These are phyloP conservation scores for Phytophthora pini DNA, from an alignment of 352 stramenopile genomes.

Conservation along the genomic window DNA sequence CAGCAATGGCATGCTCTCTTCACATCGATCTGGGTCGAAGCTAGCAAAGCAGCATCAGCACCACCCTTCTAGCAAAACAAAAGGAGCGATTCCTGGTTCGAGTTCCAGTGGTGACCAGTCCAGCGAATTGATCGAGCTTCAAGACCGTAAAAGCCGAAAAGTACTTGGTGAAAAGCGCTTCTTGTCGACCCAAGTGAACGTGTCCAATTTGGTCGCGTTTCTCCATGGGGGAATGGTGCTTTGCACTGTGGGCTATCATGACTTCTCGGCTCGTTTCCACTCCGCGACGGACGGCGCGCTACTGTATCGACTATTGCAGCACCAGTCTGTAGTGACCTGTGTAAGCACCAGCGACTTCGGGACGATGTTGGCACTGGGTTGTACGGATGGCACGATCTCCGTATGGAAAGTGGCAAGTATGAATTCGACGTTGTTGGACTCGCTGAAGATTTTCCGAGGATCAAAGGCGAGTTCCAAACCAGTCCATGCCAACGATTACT, in stretches of 20 bases:
- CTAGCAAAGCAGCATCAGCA: conserved; percentile 56
- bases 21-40: conserved; percentile 68
- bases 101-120: conserved; percentile 29
- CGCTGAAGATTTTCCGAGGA: conserved; percentile 79
- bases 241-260: conserved; percentile 74
- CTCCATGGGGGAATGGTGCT: conserved; percentile 61
- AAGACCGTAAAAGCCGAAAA: conserved; percentile 73
- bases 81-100: conserved; percentile 7
- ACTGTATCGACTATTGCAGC: conserved; percentile 75
- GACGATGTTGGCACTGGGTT: conserved; percentile 60
- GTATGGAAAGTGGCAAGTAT: conserved; percentile 79
- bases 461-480: conserved; percentile 55
- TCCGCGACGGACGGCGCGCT: conserved; percentile 72
- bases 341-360: conserved; percentile 56
- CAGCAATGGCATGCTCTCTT: conserved; percentile 70
- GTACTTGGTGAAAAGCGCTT: conserved; percentile 58
- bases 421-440: conserved; percentile 74
- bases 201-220: conserved; percentile 50
- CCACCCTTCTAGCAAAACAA: conserved; percentile 22
- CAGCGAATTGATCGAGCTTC: conserved; percentile 59
- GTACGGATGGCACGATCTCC: conserved; percentile 76
- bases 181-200: conserved; percentile 28
- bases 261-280: conserved; percentile 82
- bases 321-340: conserved; percentile 74
- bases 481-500: conserved; percentile 80